Evolutionary conservation across 139 green algal species (phyloP), one percentile per base, ranked within the genome.

Genomic region (Ettlia oleoabundans): DNA sequence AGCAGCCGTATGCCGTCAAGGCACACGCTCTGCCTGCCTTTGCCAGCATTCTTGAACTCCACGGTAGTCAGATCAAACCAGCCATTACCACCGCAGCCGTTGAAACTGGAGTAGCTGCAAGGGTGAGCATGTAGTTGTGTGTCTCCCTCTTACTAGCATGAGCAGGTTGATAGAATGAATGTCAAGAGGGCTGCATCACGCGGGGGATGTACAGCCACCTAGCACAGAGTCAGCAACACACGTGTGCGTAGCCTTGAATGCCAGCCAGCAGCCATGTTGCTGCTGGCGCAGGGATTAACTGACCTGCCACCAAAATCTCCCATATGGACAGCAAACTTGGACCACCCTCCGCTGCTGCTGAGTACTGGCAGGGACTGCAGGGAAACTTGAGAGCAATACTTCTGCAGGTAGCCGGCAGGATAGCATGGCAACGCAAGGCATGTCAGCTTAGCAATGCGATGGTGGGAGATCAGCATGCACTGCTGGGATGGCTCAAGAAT

Each of bases 1-100:
- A 79, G 72, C 51, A 79, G 72, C 21, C 72, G 72, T n/a, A 79
- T 41, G 51, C 51, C 61, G 51, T 79, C 72, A 33, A 79, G 51
- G 72, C 72, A 79, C 72, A 79, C 70, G 26, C 26, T 64, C 30
- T 77, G 42, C 30, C 15, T 63, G 30, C 43, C 26, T 4, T 4
- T 30, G 3, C 24, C 18, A 0, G 33, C 33, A 51, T 58, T 79
- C 26, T 67, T 79, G 33, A 79, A 35, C 33, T 79, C 72, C 18
- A 79, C 15, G 22, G 52, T 52, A 21, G 22, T 40, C 33, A 79
- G 33, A 18, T 67, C 42, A 5, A 10, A 26, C n/a, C n/a, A 41
- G 33, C 32, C 9, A 51, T 22, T 41, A 33, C 72, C 72, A 51
- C 72, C 72, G 52, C 72, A 79, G 33, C 72, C 72, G 9, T 43